These are phyloP conservation scores for Penicillium taxi DNA, from an alignment of 495 filamentous ascomycete genomes.

Conservation along the genomic window DNA sequence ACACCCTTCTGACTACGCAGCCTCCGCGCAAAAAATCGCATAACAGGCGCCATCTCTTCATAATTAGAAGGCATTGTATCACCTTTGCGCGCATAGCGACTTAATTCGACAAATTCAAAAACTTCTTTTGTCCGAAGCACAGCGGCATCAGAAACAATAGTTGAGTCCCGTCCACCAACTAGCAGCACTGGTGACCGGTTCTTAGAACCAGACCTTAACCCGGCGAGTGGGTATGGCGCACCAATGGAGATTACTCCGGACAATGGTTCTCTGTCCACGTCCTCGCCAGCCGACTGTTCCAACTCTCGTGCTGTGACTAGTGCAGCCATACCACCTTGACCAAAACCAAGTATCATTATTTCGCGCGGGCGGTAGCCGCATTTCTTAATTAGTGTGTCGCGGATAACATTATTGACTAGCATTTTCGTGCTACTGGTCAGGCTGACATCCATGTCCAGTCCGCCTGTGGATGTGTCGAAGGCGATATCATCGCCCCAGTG, in stretches of 20 bases:
- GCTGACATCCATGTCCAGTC: slow-evolving; percentile 71
- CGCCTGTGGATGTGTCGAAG: slow-evolving; percentile 53
- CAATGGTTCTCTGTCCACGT: slow-evolving; percentile 23
- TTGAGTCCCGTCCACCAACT: slow-evolving; percentile 56
- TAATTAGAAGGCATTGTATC: slow-evolving; percentile 77
- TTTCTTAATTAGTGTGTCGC: slow-evolving; percentile 50
- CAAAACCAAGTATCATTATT: slow-evolving; percentile 74
- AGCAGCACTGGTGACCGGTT: slow-evolving; percentile 68
- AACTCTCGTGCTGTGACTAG: slow-evolving; percentile 47
- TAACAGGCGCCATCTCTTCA: slow-evolving; percentile 87
- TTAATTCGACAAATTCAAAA: slow-evolving; percentile 67
- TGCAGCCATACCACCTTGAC: slow-evolving; percentile 78
- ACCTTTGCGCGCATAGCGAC: slow-evolving; percentile 62
- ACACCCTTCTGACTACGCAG: slow-evolving; percentile 58
- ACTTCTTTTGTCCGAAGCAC: slow-evolving; percentile 53
- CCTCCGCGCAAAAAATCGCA: slow-evolving; percentile 82
- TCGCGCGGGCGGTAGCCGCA: slow-evolving; percentile 65
- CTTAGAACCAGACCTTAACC: slow-evolving; percentile 29
- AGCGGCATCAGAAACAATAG: slow-evolving; percentile 53
- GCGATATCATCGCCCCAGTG: slow-evolving; percentile 91
- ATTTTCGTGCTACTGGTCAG: slow-evolving; percentile 49
- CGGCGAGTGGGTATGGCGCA: slow-evolving; percentile 54
- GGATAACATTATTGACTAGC: slow-evolving; percentile 50
- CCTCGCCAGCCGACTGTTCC: slow-evolving; percentile 11
- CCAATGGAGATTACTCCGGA: slow-evolving; percentile 72